Percentiles rank a stretch among this genome's conserved stretches.
Conservation (phyloP, 2,329 filamentous ascomycete genomes). For the Claviceps cyperi region DNA sequence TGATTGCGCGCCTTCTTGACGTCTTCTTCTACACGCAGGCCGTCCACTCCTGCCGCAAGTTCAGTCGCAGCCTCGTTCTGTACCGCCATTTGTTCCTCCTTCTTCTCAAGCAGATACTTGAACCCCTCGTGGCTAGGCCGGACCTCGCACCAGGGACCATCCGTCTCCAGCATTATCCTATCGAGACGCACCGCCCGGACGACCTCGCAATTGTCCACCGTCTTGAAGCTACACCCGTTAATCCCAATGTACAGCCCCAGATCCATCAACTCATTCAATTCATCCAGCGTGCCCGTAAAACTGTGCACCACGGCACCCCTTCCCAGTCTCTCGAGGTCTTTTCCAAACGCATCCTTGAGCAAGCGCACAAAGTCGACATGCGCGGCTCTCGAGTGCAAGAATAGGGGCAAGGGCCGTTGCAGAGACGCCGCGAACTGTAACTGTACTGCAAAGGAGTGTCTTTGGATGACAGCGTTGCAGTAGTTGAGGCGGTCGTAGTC, state of each 20-base stretch:
- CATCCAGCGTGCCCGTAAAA: slow-evolving; percentile 78
- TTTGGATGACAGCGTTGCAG: slow-evolving; percentile 63
- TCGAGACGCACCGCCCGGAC: slow-evolving; percentile 67
- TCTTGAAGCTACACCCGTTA: slow-evolving; percentile 95
- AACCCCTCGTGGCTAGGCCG: slow-evolving; percentile 75
- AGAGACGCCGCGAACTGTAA: slow-evolving; percentile 57
- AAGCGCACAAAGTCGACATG: slow-evolving; percentile 69
- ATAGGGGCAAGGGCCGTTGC: slow-evolving; percentile 68
- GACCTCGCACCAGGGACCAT: slow-evolving; percentile 96
- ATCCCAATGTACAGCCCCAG: slow-evolving; percentile 84
- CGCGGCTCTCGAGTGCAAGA: slow-evolving; percentile 82
- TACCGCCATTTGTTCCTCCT: slow-evolving; percentile 11
- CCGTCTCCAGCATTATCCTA: slow-evolving; percentile 83
- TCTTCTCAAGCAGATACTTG: slow-evolving; percentile 43
- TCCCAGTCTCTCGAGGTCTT: slow-evolving; percentile 49
- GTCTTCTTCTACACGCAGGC: slow-evolving; percentile 19
- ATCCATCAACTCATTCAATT: slow-evolving; percentile 67
- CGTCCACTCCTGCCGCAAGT: slow-evolving; percentile 7
- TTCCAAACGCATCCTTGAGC: slow-evolving; percentile 43
- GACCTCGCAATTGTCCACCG: slow-evolving; percentile 74
- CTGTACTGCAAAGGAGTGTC: slow-evolving; percentile 74
- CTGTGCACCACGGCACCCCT: slow-evolving; percentile 80
- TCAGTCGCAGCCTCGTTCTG: slow-evolving; percentile 11
- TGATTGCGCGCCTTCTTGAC: slow-evolving; percentile 12
- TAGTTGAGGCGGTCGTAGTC: slow-evolving; percentile 89